phyloP scores from a whole-genome alignment of 2,329 filamentous ascomycete genomes.

The Diatrype stigma region DNA sequence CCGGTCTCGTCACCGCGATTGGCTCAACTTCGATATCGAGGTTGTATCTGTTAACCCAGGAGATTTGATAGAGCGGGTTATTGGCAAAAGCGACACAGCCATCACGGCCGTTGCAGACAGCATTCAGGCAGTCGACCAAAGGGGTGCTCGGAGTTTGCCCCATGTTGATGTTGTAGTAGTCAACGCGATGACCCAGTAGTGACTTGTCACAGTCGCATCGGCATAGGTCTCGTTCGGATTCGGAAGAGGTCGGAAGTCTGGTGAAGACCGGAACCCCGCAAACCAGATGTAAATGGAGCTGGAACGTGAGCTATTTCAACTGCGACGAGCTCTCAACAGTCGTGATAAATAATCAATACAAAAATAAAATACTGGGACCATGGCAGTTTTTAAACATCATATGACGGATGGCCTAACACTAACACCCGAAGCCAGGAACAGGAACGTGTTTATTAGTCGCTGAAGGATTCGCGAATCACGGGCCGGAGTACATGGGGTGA shows the following conservation, averaged over 20 bases:
- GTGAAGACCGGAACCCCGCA: not conserved
- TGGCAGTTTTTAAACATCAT: too few species aligned
- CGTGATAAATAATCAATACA: too few species aligned
- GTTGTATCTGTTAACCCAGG: conserved; percentile 52
- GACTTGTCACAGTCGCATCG: not conserved
- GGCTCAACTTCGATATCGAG: conserved; percentile 47
- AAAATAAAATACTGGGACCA: too few species aligned
- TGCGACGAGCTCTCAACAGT: too few species aligned
- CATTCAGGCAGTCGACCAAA: conserved; percentile 41
- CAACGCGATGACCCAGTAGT: not conserved
- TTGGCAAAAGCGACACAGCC: conserved; percentile 44
- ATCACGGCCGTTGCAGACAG: conserved; percentile 40
- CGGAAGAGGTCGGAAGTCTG: not conserved
- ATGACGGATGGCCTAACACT: too few species aligned
- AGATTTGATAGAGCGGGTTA: conserved; percentile 39
- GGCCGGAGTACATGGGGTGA: not conserved
- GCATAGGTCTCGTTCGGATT: not conserved
- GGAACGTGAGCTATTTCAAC: too few species aligned
- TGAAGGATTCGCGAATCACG: not conserved
- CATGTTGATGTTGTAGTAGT: conserved; percentile 28
- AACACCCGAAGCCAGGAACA: not conserved
- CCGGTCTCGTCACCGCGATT: conserved; percentile 52
- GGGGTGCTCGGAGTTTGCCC: conserved; percentile 37
- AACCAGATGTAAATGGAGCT: not conserved
- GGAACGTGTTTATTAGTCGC: not conserved